A percentile compares a stretch with the other conserved stretches of the same genome.
phyloP scores from a whole-genome alignment of 2,329 filamentous ascomycete species.

The Parastagonospora avenae region DNA sequence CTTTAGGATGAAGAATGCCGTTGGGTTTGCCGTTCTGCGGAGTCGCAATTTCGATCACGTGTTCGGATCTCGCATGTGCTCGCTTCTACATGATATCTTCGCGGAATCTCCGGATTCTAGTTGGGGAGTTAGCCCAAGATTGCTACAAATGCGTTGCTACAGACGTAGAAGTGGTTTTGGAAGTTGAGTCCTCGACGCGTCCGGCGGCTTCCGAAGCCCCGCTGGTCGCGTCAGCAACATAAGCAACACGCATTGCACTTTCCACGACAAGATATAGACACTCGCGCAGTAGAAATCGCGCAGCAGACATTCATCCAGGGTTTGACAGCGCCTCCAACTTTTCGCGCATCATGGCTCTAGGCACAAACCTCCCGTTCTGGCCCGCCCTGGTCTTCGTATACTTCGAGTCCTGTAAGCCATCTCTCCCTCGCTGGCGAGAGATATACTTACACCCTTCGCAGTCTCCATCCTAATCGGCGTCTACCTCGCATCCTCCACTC shows the following conservation, averaged over 20 bases:
- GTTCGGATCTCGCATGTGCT: neutral
- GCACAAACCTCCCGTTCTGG: constrained; percentile 29
- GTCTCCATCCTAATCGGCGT: constrained; percentile 18
- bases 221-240: too few relatives aligned
- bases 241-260: neutral
- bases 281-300: neutral
- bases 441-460: constrained; percentile 6
- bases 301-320: neutral
- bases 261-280: neutral
- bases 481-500: constrained; percentile 17
- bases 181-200: too few relatives aligned
- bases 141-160: neutral
- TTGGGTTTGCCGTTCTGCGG: too few relatives aligned
- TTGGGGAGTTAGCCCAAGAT: neutral
- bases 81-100: neutral
- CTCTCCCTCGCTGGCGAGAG: neutral
- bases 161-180: too few relatives aligned
- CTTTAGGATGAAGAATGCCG: too few relatives aligned
- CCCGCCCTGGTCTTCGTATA: constrained; percentile 35
- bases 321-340: neutral
- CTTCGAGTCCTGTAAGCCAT: constrained; percentile 30
- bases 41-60: too few relatives aligned
- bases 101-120: neutral
- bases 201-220: too few relatives aligned
- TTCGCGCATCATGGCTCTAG: constrained; percentile 25